Conservation (phyloP, 176 grass and related monocot genomes). For the Phyllostachys edulis region DNA sequence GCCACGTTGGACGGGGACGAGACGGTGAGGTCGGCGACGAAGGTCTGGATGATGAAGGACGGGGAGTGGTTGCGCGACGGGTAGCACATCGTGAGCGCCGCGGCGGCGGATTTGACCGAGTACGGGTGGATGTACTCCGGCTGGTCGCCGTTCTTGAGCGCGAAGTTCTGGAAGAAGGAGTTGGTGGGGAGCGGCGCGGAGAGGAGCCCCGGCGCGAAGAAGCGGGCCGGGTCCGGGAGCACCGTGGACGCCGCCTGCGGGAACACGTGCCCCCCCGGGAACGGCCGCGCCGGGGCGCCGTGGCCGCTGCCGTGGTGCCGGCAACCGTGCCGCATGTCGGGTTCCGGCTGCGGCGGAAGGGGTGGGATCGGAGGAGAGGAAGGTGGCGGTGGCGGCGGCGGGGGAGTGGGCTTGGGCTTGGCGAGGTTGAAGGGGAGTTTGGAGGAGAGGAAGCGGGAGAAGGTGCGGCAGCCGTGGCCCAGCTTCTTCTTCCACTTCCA, state of each 20-base stretch:
- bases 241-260: slow-evolving; percentile 68
- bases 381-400: neutral
- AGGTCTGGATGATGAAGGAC: slow-evolving; percentile 70
- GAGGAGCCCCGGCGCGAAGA: slow-evolving; percentile 74
- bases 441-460: slow-evolving; percentile 35
- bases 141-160: slow-evolving; percentile 91
- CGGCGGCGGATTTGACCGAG: slow-evolving; percentile 53
- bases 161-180: slow-evolving; percentile 94
- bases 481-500: slow-evolving; percentile 45
- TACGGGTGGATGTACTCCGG: slow-evolving; percentile 97
- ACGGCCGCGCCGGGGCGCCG: neutral
- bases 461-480: slow-evolving; percentile 20
- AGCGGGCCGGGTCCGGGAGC: slow-evolving; percentile 70
- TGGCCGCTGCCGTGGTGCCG: neutral
- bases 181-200: slow-evolving; percentile 84
- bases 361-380: neutral
- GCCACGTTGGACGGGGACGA: slow-evolving; percentile 40
- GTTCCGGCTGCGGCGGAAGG: neutral
- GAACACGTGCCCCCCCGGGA: slow-evolving; percentile 36
- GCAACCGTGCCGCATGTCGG: slow-evolving; percentile 23
- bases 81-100: slow-evolving; percentile 66
- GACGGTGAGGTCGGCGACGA: slow-evolving; percentile 83
- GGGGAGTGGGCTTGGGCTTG: slow-evolving; percentile 17
- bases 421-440: neutral
- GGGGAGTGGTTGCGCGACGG: slow-evolving; percentile 62